These are phyloP conservation scores for Tetrahymena borealis DNA, from an alignment of 73 alveolate species.

Conservation along the genomic window DNA sequence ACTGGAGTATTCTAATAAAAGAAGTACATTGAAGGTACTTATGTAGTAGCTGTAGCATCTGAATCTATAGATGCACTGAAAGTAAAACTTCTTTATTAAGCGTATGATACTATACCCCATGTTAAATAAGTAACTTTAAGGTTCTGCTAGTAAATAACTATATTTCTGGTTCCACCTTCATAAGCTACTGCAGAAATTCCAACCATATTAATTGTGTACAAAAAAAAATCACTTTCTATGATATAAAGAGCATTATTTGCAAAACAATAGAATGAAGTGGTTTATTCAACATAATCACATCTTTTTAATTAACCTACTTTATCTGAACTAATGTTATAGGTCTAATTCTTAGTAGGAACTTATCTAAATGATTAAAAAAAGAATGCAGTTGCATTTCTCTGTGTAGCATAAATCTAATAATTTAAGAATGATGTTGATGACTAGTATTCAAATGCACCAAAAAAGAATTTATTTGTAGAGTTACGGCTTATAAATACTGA, in stretches of 20 bases:
- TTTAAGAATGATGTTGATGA: no score
- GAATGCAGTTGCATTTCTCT: no score
- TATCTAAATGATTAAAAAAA: no score
- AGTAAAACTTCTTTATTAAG: background rate
- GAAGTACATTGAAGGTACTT: background rate
- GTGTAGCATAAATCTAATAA: no score
- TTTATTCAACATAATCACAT: no score
- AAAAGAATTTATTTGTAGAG: no score
- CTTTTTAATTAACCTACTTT: no score
- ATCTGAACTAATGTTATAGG: no score
- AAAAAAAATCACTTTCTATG: background rate
- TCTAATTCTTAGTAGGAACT: no score
- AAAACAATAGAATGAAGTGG: background rate
- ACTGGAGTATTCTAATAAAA: background rate
- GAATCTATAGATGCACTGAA: background rate
- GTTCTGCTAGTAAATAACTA: background rate
- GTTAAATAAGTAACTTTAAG: background rate
- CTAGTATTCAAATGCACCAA: no score
- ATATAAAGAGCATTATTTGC: background rate
- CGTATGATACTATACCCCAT: background rate
- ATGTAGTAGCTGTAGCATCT: background rate
- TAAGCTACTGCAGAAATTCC: background rate
- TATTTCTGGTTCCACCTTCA: background rate
- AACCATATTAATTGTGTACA: background rate
- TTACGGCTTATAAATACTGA: no score